phyloP scores from a whole-genome alignment of 2,329 filamentous ascomycete genomes.

The Fusarium kyushuense region DNA sequence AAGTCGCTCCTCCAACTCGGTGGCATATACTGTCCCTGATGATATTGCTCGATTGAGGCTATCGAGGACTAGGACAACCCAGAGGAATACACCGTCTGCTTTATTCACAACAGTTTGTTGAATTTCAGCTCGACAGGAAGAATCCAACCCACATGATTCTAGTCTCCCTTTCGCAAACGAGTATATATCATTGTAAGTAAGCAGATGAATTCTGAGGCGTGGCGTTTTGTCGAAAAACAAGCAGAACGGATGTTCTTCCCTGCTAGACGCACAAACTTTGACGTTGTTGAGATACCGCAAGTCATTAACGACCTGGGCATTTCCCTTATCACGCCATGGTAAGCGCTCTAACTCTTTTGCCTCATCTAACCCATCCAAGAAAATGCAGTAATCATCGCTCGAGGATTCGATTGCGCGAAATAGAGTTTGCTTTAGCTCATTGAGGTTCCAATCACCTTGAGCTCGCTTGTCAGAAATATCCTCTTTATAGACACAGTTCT shows the following conservation, averaged over 20 bases:
- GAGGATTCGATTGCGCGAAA: not conserved
- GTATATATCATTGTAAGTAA: not conserved
- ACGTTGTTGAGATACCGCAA: not conserved
- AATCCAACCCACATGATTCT: fast-evolving
- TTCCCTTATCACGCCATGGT: not conserved
- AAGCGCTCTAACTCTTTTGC: not conserved
- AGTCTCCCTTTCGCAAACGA: not conserved
- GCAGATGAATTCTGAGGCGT: not conserved
- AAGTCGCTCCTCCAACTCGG: not conserved
- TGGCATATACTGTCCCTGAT: fast-evolving
- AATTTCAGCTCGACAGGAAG: fast-evolving
- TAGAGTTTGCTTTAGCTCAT: not conserved
- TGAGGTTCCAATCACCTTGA: not conserved
- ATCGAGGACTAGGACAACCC: not conserved
- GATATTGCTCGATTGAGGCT: not conserved
- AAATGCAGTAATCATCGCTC: not conserved
- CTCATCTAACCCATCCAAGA: not conserved
- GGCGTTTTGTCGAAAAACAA: fast-evolving
- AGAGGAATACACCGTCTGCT: not conserved
- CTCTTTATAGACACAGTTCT: too few relatives aligned
- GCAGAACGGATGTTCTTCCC: not conserved
- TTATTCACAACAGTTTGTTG: not conserved
- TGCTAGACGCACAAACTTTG: conserved; percentile 1
- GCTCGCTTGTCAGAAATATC: not conserved
- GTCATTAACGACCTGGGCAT: not conserved